phyloP scores from a whole-genome alignment of 306 rosid genomes.

The Fragaria nilgerrensis region DNA sequence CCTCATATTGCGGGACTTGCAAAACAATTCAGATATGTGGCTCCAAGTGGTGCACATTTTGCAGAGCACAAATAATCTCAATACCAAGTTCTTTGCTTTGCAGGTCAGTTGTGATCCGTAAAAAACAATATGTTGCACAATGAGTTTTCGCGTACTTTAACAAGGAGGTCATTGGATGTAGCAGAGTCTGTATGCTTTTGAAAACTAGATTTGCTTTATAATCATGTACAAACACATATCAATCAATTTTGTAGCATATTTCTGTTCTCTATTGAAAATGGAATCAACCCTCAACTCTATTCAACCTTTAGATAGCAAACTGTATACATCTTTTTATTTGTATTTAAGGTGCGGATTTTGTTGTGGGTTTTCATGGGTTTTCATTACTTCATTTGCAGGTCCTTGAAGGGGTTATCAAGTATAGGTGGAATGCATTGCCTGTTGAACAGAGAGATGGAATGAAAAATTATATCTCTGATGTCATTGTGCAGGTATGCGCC shows the following conservation, averaged over 20 bases:
- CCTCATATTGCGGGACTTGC: conserved; percentile 83
- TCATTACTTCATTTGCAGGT: conserved; percentile 48
- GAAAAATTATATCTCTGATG: conserved; percentile 96
- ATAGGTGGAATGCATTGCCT: conserved; percentile 97
- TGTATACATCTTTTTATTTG: neutral
- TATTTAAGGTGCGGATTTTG: conserved; percentile 4
- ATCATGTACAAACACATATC: neutral
- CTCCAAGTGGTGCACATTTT: conserved; percentile 97
- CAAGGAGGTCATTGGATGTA: neutral
- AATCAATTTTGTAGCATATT: neutral
- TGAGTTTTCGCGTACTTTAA: neutral
- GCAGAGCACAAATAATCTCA: conserved; percentile 70
- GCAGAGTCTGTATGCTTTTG: neutral
- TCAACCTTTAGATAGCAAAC: neutral
- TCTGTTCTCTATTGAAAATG: neutral
- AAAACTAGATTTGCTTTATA: neutral
- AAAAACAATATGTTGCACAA: neutral
- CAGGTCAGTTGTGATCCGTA: conserved; percentile 59
- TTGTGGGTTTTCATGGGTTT: neutral
- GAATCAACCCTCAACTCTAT: neutral
- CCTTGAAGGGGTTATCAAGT: conserved; percentile 94
- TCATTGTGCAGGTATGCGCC: conserved; percentile 77
- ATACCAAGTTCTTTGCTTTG: conserved; percentile 96
- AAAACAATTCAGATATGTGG: conserved; percentile 95
- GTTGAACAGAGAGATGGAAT: conserved; percentile 98